Conservation (phyloP, 1,284 basidiomycete genomes). For the Vanrija pseudolonga region DNA sequence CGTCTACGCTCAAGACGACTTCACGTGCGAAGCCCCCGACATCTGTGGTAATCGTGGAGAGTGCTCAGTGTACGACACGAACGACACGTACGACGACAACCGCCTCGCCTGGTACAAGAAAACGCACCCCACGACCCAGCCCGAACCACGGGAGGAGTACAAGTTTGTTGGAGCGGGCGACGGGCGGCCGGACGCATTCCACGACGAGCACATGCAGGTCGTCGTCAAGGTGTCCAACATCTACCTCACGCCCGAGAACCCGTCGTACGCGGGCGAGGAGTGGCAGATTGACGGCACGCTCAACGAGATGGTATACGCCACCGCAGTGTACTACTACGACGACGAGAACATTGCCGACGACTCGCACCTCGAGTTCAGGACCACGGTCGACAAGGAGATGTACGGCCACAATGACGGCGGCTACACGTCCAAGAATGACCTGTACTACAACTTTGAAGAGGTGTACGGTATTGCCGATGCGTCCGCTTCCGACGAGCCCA, state of each 20-base stretch:
- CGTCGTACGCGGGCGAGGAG: not conserved
- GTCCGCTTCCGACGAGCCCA: too few species aligned
- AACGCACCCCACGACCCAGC: not conserved
- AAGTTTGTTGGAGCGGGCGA: too few species aligned
- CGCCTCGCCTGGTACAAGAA: too few species aligned
- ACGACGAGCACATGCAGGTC: not conserved
- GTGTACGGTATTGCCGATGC: not conserved
- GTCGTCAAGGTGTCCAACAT: slow-evolving; percentile 7
- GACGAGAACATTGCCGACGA: not conserved
- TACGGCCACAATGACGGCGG: too few species aligned
- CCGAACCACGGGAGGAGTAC: not conserved
- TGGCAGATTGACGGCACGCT: slow-evolving; percentile 7
- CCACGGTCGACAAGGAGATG: not conserved
- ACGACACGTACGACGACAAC: too few species aligned
- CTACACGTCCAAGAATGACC: not conserved
- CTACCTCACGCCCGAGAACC: slow-evolving; percentile 6
- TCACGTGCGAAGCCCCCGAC: too few species aligned
- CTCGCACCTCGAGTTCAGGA: not conserved
- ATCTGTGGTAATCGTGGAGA: too few species aligned
- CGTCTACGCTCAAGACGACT: not conserved
- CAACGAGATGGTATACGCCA: slow-evolving; percentile 2
- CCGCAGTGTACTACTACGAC: slow-evolving; percentile 6
- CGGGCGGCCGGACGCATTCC: too few species aligned
- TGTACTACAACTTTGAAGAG: not conserved
- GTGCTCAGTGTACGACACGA: too few species aligned